These are phyloP conservation scores for Cladophialophora immunda DNA, from an alignment of 2,329 filamentous ascomycete genomes.

Conservation along the genomic window DNA sequence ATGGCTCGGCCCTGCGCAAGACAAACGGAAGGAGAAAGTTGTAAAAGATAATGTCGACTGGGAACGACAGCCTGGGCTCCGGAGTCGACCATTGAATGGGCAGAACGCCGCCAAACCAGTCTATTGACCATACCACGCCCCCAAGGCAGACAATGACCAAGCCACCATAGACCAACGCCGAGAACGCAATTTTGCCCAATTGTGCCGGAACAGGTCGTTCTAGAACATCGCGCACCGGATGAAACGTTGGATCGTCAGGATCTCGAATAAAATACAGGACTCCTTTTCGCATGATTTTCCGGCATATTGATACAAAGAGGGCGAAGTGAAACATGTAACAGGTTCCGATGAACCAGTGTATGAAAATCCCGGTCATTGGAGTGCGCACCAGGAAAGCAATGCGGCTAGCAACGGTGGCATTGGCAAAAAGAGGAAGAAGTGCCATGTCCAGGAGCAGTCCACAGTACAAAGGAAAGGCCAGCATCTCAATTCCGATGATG, in stretches of 20 bases:
- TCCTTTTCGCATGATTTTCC: conserved; percentile 94
- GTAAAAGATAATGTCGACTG: conserved; percentile 92
- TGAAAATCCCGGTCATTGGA: conserved; percentile 90
- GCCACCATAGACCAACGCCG: conserved; percentile 92
- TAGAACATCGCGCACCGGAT: conserved; percentile 94
- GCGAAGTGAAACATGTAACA: conserved; percentile 99
- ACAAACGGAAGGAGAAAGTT: conserved; percentile 94
- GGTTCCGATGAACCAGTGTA: conserved; percentile 98
- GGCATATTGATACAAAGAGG: conserved; percentile 97
- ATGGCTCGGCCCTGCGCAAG: conserved; percentile 83
- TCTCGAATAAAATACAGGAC: conserved; percentile 98
- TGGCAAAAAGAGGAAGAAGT: conserved; percentile 85
- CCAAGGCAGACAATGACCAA: conserved; percentile 92
- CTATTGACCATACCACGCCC: conserved; percentile 81
- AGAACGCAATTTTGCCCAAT: conserved; percentile 94
- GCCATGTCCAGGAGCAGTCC: conserved; percentile 89
- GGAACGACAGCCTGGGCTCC: conserved; percentile 91
- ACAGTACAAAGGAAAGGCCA: conserved; percentile 95
- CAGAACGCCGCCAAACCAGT: conserved; percentile 69
- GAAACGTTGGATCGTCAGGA: conserved; percentile 97
- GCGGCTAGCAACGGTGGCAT: conserved; percentile 78
- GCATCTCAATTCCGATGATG: conserved; percentile 99
- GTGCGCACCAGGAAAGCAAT: conserved; percentile 79
- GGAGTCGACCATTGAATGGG: conserved; percentile 94
- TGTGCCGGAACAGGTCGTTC: conserved; percentile 93